Percentiles rank a stretch among this genome's conserved stretches.
Evolutionary conservation across 2,329 filamentous ascomycete species (phyloP).

Genomic region (Penicillium sp.): DNA sequence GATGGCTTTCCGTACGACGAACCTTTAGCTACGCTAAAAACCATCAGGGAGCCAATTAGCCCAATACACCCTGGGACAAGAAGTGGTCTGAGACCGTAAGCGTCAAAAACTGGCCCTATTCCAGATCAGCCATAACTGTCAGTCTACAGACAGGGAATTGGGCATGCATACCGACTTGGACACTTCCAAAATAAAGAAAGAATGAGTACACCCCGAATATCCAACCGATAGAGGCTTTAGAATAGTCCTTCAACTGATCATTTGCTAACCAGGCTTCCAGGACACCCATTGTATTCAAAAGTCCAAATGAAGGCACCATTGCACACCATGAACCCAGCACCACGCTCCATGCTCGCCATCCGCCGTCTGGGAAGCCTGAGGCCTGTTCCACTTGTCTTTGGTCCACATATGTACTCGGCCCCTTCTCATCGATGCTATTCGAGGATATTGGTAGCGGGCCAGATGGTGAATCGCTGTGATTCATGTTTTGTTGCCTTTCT

Average conservation of each 20-base stretch:
- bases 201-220: slow-evolving; percentile 41
- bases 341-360: slow-evolving; percentile 42
- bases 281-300: slow-evolving; percentile 38
- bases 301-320: slow-evolving; percentile 40
- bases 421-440: too few relatives aligned
- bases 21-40: slow-evolving; percentile 28
- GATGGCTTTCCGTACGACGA: slow-evolving; percentile 5
- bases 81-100: slow-evolving; percentile 2
- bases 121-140: neutral
- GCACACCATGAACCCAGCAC: slow-evolving; percentile 43
- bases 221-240: slow-evolving; percentile 37
- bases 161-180: slow-evolving; percentile 32
- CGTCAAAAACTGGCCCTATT: slow-evolving; percentile 11
- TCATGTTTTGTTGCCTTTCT: too few relatives aligned
- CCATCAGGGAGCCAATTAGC: slow-evolving; percentile 32
- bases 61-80: slow-evolving; percentile 8
- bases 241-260: slow-evolving; percentile 35
- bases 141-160: neutral
- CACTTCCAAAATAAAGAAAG: slow-evolving; percentile 37
- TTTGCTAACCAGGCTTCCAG: slow-evolving; percentile 36
- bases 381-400: too few relatives aligned
- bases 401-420: too few relatives aligned
- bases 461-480: too few relatives aligned
- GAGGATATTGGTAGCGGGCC: too few relatives aligned
- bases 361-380: slow-evolving; percentile 45